Percentiles rank a stretch among this genome's conserved stretches.
These are phyloP conservation scores for Theobroma cacao DNA, from an alignment of 345 rosid genomes.

Conservation along the genomic window DNA sequence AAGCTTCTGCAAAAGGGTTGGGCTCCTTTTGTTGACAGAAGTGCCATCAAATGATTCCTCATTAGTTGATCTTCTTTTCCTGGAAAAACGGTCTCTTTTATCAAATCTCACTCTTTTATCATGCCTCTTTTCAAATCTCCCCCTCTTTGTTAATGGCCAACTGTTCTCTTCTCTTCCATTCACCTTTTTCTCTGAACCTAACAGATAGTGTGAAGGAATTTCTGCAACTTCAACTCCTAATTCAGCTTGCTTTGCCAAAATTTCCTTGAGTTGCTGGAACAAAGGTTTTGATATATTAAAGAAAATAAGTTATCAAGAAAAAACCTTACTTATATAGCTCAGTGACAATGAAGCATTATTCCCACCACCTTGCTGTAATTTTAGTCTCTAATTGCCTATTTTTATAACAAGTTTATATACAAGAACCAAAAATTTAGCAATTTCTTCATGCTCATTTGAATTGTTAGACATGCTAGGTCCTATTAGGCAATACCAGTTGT, in stretches of 20 bases:
- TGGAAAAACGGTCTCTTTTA: constrained; percentile 27
- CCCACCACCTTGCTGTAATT: not conserved
- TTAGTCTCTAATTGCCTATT: not conserved
- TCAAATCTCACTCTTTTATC: constrained; percentile 48
- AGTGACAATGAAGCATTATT: not conserved
- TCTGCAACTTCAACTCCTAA: constrained; percentile 93
- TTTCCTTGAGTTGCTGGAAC: constrained; percentile 78
- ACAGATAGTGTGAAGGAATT: constrained; percentile 68
- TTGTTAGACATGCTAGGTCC: not conserved
- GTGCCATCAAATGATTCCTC: constrained; percentile 28
- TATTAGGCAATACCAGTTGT: not conserved
- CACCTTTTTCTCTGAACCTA: constrained; percentile 40
- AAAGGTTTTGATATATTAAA: not conserved
- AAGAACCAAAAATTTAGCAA: not conserved
- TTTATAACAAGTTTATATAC: not conserved
- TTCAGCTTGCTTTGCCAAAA: constrained; percentile 90
- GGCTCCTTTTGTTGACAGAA: constrained; percentile 35
- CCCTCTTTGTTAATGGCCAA: constrained; percentile 30
- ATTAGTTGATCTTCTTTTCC: constrained; percentile 27
- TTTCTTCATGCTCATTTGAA: not conserved
- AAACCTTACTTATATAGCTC: not conserved
- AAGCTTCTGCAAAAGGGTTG: constrained; percentile 83
- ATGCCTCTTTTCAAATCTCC: constrained; percentile 37
- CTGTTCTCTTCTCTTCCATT: constrained; percentile 26
- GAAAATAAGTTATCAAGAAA: not conserved